Evolutionary conservation across 2,329 filamentous ascomycete species (phyloP).

Genomic region (Verticillium isaacii): DNA sequence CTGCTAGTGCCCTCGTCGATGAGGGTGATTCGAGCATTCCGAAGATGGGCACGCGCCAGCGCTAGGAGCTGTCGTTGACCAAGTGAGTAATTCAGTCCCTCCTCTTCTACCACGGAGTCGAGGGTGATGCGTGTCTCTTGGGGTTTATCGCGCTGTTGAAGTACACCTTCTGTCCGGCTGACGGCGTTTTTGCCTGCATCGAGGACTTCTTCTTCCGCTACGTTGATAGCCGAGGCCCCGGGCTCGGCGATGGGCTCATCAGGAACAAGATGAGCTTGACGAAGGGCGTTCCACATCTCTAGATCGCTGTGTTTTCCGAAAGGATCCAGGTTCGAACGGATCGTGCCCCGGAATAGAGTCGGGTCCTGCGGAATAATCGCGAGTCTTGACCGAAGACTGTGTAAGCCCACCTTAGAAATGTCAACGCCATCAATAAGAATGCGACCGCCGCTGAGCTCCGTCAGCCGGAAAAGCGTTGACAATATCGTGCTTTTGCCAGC

Average conservation of each 20-base stretch:
- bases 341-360: slow-evolving; percentile 75
- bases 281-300: slow-evolving; percentile 71
- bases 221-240: slow-evolving; percentile 13
- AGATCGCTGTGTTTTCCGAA: slow-evolving; percentile 75
- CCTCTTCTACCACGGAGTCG: slow-evolving; percentile 83
- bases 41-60: slow-evolving; percentile 81
- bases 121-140: slow-evolving; percentile 62
- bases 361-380: slow-evolving; percentile 84
- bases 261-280: slow-evolving; percentile 68
- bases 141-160: slow-evolving; percentile 18
- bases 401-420: slow-evolving; percentile 68
- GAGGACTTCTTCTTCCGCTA: slow-evolving; percentile 16
- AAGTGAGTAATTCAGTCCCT: slow-evolving; percentile 92
- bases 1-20: slow-evolving; percentile 93
- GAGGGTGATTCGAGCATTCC: slow-evolving; percentile 85
- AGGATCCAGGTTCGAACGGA: slow-evolving; percentile 75
- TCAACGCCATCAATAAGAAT: slow-evolving; percentile 64
- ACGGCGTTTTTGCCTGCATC: slow-evolving; percentile 22
- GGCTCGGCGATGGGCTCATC: slow-evolving; percentile 26
- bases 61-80: slow-evolving; percentile 96
- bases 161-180: slow-evolving; percentile 1
- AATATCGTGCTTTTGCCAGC: slow-evolving; percentile 83
- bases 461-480: slow-evolving; percentile 74
- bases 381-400: slow-evolving; percentile 69
- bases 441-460: slow-evolving; percentile 57